phyloP scores from a whole-genome alignment of 352 stramenopile species.

The Phytophthora boehmeriae region DNA sequence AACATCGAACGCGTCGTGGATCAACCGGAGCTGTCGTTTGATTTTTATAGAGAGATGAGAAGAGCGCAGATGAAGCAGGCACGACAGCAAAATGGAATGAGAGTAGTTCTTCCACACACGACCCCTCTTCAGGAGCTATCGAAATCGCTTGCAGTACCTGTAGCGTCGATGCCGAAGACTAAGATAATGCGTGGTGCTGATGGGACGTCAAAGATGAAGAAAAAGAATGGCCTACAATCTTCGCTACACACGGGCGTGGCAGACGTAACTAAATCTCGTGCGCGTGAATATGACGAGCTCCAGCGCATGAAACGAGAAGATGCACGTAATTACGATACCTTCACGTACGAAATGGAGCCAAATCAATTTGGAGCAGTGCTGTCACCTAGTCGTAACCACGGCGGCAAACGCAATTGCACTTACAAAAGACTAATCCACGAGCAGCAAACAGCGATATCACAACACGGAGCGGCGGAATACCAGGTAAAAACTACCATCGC shows the following conservation, averaged over 20 bases:
- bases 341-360: neutral
- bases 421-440: slow-evolving; percentile 27
- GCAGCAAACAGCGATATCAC: slow-evolving; percentile 6
- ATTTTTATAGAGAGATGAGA: slow-evolving; percentile 45
- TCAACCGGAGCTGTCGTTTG: slow-evolving; percentile 22
- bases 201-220: slow-evolving; percentile 13
- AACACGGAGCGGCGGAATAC: slow-evolving; percentile 31
- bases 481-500: slow-evolving; percentile 49
- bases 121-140: neutral
- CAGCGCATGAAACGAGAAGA: slow-evolving; percentile 7
- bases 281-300: neutral
- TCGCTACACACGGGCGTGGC: neutral
- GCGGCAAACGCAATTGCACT: slow-evolving; percentile 9
- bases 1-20: slow-evolving; percentile 48
- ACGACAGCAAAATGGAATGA: slow-evolving; percentile 1
- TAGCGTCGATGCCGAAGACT: neutral
- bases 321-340: neutral
- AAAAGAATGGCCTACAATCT: neutral
- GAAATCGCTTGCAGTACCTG: slow-evolving; percentile 2
- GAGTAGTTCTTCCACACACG: neutral
- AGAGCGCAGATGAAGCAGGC: slow-evolving; percentile 15
- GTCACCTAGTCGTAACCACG: neutral
- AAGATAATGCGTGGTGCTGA: slow-evolving; percentile 11
- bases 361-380: neutral
- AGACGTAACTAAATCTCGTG: neutral